Evolutionary conservation across 2,329 filamentous ascomycete genomes (phyloP).

Genomic region (Fusarium heterosporum): DNA sequence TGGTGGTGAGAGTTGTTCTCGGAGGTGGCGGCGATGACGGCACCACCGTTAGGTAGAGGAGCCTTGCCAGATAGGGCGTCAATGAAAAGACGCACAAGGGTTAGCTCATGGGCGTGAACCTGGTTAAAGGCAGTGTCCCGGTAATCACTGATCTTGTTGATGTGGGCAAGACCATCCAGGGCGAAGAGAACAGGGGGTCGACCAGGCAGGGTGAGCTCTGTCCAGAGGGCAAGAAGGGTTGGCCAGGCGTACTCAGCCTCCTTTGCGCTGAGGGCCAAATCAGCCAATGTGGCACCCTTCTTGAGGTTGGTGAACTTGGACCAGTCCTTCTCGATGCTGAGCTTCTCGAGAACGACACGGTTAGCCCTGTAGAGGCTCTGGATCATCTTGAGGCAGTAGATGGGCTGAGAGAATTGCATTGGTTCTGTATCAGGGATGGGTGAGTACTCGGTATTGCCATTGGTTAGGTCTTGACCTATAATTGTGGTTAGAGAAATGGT

Average conservation of each 20-base stretch:
- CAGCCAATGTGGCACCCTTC: constrained; percentile 72
- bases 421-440: constrained; percentile 70
- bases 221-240: constrained; percentile 83
- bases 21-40: constrained; percentile 79
- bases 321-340: constrained; percentile 60
- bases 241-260: constrained; percentile 84
- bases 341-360: constrained; percentile 67
- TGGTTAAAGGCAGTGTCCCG: constrained; percentile 74
- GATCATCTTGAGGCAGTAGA: constrained; percentile 80
- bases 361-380: constrained; percentile 80
- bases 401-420: constrained; percentile 79
- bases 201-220: constrained; percentile 72
- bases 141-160: constrained; percentile 84
- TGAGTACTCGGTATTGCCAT: constrained; percentile 83
- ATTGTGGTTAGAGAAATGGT: constrained; percentile 11
- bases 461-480: constrained; percentile 80
- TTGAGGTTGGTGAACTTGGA: constrained; percentile 58
- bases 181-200: constrained; percentile 75
- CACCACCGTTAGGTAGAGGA: constrained; percentile 77
- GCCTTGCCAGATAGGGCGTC: constrained; percentile 74
- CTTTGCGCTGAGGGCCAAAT: constrained; percentile 76
- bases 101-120: constrained; percentile 89
- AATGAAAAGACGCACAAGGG: constrained; percentile 79
- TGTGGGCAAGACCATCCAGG: constrained; percentile 82
- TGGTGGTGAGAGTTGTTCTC: constrained; percentile 75